phyloP scores from a whole-genome alignment of 1,284 basidiomycete species.

The Trichosporon coremiiforme region DNA sequence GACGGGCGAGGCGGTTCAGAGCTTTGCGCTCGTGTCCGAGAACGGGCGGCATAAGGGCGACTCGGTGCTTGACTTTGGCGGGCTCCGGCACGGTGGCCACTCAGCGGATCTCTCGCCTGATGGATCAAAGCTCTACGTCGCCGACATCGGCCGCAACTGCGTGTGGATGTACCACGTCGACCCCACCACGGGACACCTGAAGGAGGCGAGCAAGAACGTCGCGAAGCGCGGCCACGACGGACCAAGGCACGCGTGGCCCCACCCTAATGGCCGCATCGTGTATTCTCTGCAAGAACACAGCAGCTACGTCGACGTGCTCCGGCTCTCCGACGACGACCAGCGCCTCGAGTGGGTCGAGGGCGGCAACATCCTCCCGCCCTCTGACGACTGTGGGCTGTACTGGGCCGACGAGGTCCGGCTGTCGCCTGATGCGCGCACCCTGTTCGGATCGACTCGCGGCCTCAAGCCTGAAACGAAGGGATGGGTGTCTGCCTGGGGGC shows the following conservation, averaged over 20 bases:
- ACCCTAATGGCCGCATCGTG: conserved; percentile 53
- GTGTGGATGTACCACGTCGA: conserved; percentile 54
- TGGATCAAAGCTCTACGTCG: conserved; percentile 49
- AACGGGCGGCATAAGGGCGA: conserved; percentile 29
- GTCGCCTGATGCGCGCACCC: conserved; percentile 40
- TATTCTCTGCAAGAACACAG: conserved; percentile 48
- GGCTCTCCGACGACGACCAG: conserved; percentile 25
- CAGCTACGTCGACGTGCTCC: conserved; percentile 35
- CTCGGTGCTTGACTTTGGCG: conserved; percentile 47
- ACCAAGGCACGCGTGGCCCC: conserved; percentile 56
- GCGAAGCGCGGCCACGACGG: conserved; percentile 54
- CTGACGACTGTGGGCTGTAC: conserved; percentile 27
- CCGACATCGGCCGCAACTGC: conserved; percentile 56
- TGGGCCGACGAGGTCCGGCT: conserved; percentile 56
- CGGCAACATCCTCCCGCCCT: conserved; percentile 31
- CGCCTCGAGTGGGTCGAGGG: conserved; percentile 33
- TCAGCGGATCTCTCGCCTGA: conserved; percentile 47
- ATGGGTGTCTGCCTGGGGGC: conserved; percentile 50
- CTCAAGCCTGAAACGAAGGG: conserved; percentile 47
- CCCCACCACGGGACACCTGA: conserved; percentile 37
- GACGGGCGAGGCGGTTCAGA: conserved; percentile 32
- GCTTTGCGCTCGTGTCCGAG: conserved; percentile 28
- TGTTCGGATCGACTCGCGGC: conserved; percentile 47
- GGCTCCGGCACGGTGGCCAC: conserved; percentile 49
- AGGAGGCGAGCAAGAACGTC: conserved; percentile 48